phyloP scores from a whole-genome alignment of 73 alveolate species.

The Stentor coeruleus region DNA sequence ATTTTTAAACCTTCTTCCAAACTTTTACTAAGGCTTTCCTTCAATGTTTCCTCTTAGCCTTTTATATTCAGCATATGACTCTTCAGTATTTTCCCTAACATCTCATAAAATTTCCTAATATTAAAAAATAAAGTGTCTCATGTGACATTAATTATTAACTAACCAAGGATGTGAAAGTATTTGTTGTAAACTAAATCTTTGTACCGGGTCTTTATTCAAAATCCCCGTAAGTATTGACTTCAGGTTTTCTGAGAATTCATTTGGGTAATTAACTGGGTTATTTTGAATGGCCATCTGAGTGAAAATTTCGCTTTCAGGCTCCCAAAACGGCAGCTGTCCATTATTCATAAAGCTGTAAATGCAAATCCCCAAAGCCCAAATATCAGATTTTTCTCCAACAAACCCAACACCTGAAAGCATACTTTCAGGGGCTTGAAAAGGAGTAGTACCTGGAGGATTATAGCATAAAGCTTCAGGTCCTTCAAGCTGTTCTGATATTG shows the following conservation, averaged over 20 bases:
- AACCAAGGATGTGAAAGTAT: constrained; percentile 87
- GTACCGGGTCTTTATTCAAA: constrained; percentile 63
- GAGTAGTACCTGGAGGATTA: constrained; percentile 25
- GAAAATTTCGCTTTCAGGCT: constrained; percentile 53
- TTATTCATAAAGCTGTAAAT: constrained; percentile 53
- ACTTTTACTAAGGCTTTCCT: too few relatives aligned
- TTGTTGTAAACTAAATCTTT: constrained; percentile 71
- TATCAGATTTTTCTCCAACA: constrained; percentile 56
- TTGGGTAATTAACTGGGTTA: constrained; percentile 40
- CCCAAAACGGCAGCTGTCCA: constrained; percentile 58
- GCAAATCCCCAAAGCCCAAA: constrained; percentile 66
- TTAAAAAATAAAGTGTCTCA: too few relatives aligned
- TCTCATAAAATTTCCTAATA: too few relatives aligned
- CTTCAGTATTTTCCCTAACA: too few relatives aligned
- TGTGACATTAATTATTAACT: too few relatives aligned
- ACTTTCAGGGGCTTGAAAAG: constrained; percentile 31
- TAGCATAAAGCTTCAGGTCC: not conserved
- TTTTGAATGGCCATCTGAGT: constrained; percentile 49
- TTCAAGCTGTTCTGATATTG: constrained; percentile 15
- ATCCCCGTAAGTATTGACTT: constrained; percentile 47
- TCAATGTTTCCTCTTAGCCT: too few relatives aligned
- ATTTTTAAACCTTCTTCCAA: too few relatives aligned
- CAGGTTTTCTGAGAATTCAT: constrained; percentile 41
- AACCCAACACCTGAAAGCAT: constrained; percentile 44
- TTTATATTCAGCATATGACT: too few relatives aligned